Conservation (phyloP, 1,284 basidiomycete genomes). For the Stereum hirsutum region DNA sequence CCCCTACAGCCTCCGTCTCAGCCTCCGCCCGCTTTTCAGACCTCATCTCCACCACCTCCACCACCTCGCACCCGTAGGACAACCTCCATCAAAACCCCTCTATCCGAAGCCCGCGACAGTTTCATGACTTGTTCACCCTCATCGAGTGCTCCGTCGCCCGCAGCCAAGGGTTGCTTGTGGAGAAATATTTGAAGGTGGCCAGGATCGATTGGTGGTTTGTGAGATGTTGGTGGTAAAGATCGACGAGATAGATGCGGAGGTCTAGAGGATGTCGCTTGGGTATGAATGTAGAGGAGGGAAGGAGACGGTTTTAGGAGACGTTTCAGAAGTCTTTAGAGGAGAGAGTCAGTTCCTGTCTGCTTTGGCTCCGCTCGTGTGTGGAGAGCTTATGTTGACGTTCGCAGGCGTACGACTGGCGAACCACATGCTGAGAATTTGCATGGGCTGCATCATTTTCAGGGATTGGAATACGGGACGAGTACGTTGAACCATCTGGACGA, state of each 20-base stretch:
- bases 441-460: slow-evolving; percentile 84
- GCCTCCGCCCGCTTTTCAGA: slow-evolving; percentile 19
- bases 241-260: slow-evolving; percentile 60
- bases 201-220: slow-evolving; percentile 68
- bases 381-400: too few relatives aligned
- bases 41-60: slow-evolving; percentile 23
- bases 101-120: slow-evolving; percentile 84
- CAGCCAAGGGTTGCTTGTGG: slow-evolving; percentile 86
- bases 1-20: slow-evolving; percentile 13
- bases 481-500: slow-evolving; percentile 91
- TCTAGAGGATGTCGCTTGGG: slow-evolving; percentile 74
- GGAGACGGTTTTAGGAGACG: slow-evolving; percentile 60
- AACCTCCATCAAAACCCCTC: slow-evolving; percentile 50
- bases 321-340: slow-evolving; percentile 85
- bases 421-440: slow-evolving; percentile 72
- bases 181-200: slow-evolving; percentile 74
- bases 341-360: slow-evolving; percentile 41
- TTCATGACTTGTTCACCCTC: slow-evolving; percentile 89
- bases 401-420: slow-evolving; percentile 68
- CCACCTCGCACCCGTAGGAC: slow-evolving; percentile 21
- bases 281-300: slow-evolving; percentile 84
- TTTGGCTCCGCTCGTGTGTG: too few relatives aligned
- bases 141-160: slow-evolving; percentile 84
- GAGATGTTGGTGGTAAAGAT: slow-evolving; percentile 62
- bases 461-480: slow-evolving; percentile 81